phyloP scores from a whole-genome alignment of 2,329 filamentous ascomycete species.

The Chaetomium globosum region DNA sequence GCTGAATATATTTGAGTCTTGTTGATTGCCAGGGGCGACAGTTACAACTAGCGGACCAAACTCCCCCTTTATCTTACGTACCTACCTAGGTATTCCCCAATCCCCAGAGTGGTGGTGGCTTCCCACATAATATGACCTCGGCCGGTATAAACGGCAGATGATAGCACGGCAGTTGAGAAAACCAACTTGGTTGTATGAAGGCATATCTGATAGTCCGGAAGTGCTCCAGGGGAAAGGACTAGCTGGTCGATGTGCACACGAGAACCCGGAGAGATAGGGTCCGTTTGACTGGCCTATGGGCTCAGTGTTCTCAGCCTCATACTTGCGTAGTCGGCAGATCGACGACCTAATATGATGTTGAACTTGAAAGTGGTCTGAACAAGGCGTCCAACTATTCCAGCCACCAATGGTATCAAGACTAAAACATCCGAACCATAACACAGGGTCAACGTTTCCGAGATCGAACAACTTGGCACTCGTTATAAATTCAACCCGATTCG shows the following conservation, averaged over 20 bases:
- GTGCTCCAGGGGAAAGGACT: not conserved
- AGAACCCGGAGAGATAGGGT: not conserved
- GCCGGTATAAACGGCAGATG: not conserved
- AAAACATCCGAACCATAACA: not conserved
- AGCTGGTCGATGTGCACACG: not conserved
- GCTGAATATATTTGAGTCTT: too few relatives aligned
- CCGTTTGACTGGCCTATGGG: not conserved
- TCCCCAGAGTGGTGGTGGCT: too few relatives aligned
- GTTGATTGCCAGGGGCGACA: too few relatives aligned
- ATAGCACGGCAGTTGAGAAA: not conserved
- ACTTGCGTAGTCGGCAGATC: not conserved
- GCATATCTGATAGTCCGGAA: not conserved
- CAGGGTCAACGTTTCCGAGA: not conserved
- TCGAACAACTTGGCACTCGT: not conserved
- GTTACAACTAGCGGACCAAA: too few relatives aligned
- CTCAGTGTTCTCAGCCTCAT: not conserved
- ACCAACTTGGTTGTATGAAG: not conserved
- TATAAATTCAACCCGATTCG: constrained; percentile 2
- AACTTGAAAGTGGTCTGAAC: not conserved
- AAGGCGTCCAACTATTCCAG: not conserved
- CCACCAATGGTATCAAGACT: not conserved
- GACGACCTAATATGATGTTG: not conserved
- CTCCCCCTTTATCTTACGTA: too few relatives aligned
- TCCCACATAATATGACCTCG: too few relatives aligned
- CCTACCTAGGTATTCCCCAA: too few relatives aligned